These are phyloP conservation scores for Globisporangium cystogenes DNA, from an alignment of 352 stramenopile genomes.

Conservation along the genomic window DNA sequence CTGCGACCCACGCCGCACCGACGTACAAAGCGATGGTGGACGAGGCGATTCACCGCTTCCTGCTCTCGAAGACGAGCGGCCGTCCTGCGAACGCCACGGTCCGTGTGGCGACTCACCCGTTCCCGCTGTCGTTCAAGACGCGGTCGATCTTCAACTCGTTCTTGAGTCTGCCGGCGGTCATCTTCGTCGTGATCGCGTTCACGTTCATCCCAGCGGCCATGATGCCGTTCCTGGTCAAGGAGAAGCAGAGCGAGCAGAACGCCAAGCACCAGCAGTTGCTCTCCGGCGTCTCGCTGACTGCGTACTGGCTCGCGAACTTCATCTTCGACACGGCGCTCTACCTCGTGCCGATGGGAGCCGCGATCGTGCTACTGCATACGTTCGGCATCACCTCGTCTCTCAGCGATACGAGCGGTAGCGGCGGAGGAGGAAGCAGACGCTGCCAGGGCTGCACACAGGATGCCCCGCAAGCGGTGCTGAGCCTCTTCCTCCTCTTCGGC, in stretches of 20 bases:
- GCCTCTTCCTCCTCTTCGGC: constrained; percentile 63
- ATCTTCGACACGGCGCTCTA: constrained; percentile 92
- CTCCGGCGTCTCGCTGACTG: constrained; percentile 88
- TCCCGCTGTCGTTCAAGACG: constrained; percentile 54
- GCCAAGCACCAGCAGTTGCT: constrained; percentile 97
- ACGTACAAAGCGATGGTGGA: constrained; percentile 64
- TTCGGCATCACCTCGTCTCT: constrained; percentile 56
- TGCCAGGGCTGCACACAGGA: constrained; percentile 41
- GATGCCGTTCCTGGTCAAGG: constrained; percentile 95
- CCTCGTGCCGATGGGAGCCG: constrained; percentile 58
- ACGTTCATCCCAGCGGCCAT: constrained; percentile 91
- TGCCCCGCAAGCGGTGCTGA: constrained; percentile 34
- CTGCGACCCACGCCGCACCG: constrained; percentile 31
- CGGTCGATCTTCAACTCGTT: constrained; percentile 55
- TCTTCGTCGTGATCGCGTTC: constrained; percentile 90
- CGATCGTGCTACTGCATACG: constrained; percentile 42
- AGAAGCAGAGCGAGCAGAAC: constrained; percentile 89
- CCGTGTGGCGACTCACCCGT: constrained; percentile 43
- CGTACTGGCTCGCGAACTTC: constrained; percentile 97
- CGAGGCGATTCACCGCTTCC: constrained; percentile 43
- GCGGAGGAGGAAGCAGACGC: constrained; percentile 4
- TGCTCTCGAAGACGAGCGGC: constrained; percentile 16
- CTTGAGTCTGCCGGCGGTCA: constrained; percentile 64
- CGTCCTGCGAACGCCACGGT: constrained; percentile 22
- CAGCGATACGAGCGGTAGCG: constrained; percentile 16